These are phyloP conservation scores for Leccinellum rugosiceps DNA, from an alignment of 768 basidiomycete species.

Conservation along the genomic window DNA sequence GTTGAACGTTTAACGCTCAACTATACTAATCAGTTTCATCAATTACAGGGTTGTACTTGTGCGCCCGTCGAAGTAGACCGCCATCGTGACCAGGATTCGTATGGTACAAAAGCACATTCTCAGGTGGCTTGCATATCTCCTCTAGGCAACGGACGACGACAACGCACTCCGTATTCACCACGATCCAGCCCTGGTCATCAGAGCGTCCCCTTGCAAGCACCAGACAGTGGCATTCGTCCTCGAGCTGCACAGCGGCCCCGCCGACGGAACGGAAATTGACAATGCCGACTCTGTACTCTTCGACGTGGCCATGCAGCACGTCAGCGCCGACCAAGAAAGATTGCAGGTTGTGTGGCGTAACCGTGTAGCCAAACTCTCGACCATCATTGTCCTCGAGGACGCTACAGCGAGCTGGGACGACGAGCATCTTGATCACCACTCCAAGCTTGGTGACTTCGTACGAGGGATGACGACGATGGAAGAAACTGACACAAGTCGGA, in stretches of 20 bases:
- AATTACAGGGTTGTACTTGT: constrained; percentile 3
- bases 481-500: neutral
- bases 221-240: constrained; percentile 11
- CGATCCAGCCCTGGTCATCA: constrained; percentile 11
- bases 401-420: constrained; percentile 8
- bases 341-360: constrained; percentile 4
- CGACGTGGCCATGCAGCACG: neutral
- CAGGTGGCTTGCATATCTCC: neutral
- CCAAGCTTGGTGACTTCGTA: constrained; percentile 17
- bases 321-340: constrained; percentile 8
- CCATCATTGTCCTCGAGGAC: constrained; percentile 8
- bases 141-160: constrained; percentile 10
- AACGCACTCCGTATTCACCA: constrained; percentile 17
- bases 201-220: constrained; percentile 4
- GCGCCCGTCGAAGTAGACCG: neutral
- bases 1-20: neutral
- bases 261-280: constrained; percentile 4
- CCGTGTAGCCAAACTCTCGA: constrained; percentile 9
- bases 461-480: constrained; percentile 7
- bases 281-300: constrained; percentile 9
- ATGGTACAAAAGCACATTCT: constrained; percentile 8
- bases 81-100: constrained; percentile 1
- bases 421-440: constrained; percentile 8
- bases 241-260: neutral
- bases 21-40: neutral